Evolutionary conservation across 371 early-diverging fungal genomes (phyloP).

Genomic region (Mucor piriformis): DNA sequence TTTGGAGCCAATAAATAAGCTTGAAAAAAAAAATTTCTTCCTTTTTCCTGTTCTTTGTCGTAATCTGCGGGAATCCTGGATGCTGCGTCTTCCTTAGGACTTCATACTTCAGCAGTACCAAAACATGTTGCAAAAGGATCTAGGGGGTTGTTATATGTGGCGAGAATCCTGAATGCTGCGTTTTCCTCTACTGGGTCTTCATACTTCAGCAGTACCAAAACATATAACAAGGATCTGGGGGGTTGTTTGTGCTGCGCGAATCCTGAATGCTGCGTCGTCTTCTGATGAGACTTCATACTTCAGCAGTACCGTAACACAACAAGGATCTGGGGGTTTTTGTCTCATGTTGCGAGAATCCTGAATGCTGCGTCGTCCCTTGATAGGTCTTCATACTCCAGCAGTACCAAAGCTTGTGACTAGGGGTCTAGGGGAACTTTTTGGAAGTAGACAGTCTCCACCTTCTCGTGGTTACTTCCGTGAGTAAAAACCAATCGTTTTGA

Average conservation of each 20-base stretch:
- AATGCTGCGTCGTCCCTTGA: slow-evolving; percentile 12
- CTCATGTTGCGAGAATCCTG: slow-evolving; percentile 11
- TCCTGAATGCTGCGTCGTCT: too few relatives aligned
- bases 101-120: slow-evolving; percentile 16
- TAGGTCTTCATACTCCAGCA: slow-evolving; percentile 14
- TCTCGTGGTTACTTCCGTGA: slow-evolving; percentile 19
- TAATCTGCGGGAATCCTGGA: too few relatives aligned
- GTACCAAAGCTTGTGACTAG: slow-evolving; percentile 17
- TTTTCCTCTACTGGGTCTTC: slow-evolving; percentile 13
- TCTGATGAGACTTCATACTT: too few relatives aligned
- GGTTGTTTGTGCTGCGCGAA: too few relatives aligned
- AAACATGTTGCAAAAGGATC: slow-evolving; percentile 6
- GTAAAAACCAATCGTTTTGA: slow-evolving; percentile 19
- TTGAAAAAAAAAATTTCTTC: too few relatives aligned
- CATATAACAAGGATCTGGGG: slow-evolving; percentile 8
- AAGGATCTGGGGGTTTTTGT: slow-evolving; percentile 4
- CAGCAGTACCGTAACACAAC: too few relatives aligned
- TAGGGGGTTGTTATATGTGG: slow-evolving; percentile 9
- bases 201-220: slow-evolving; percentile 13
- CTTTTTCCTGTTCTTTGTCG: too few relatives aligned
- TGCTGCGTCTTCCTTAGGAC: slow-evolving; percentile 16
- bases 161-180: slow-evolving; percentile 15
- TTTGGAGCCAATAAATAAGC: too few relatives aligned
- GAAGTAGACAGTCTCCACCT: slow-evolving; percentile 19
- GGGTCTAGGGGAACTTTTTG: slow-evolving; percentile 10